A percentile compares a stretch with the other conserved stretches of the same genome.
Conservation (phyloP, 2,329 filamentous ascomycete species). For the Helicocarpus griseus region DNA sequence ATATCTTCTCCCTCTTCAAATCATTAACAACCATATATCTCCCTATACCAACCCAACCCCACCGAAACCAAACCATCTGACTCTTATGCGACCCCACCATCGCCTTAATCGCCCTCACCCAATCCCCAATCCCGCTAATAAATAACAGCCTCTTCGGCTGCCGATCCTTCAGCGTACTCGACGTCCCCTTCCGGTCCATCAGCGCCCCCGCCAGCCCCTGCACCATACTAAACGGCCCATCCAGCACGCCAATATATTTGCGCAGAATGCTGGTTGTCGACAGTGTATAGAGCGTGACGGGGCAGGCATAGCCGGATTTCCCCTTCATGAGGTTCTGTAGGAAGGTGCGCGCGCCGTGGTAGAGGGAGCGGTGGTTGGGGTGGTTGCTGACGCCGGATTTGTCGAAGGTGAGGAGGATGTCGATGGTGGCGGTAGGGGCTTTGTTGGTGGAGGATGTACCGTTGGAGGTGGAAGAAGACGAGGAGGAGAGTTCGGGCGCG, state of each 20-base stretch:
- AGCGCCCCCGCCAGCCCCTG: constrained; percentile 38
- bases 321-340: constrained; percentile 55
- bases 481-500: constrained; percentile 49
- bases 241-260: constrained; percentile 73
- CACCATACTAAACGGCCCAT: constrained; percentile 61
- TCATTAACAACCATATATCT: constrained; percentile 97
- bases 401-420: constrained; percentile 87
- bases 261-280: constrained; percentile 60
- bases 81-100: constrained; percentile 88
- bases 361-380: constrained; percentile 86
- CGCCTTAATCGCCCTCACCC: constrained; percentile 63
- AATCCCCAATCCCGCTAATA: constrained; percentile 55
- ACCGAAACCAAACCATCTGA: constrained; percentile 98
- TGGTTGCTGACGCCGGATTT: constrained; percentile 70
- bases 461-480: constrained; percentile 16
- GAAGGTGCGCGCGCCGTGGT: constrained; percentile 70
- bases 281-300: constrained; percentile 79
- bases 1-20: constrained; percentile 44
- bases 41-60: constrained; percentile 84
- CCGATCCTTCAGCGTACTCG: constrained; percentile 5
- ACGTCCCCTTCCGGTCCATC: constrained; percentile 4
- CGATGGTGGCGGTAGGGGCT: constrained; percentile 51
- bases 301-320: constrained; percentile 55
- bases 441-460: constrained; percentile 23
- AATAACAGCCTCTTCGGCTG: constrained; percentile 47